phyloP scores from a whole-genome alignment of 495 filamentous ascomycete species.

The Penicillium macrosclerotiorum region DNA sequence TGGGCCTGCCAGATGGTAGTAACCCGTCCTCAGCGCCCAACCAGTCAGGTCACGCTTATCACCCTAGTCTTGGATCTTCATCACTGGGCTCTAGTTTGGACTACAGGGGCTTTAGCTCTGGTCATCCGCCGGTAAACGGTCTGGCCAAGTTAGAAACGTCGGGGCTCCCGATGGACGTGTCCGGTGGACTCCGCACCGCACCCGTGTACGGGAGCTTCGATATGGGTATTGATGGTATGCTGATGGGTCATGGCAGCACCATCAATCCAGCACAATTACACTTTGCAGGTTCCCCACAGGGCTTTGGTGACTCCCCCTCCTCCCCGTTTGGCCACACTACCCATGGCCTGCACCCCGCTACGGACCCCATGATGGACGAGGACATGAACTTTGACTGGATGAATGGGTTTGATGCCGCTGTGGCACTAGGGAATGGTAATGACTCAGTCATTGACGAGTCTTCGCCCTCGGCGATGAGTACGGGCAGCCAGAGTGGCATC shows the following conservation, averaged over 20 bases:
- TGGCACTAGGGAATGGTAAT: slow-evolving; percentile 65
- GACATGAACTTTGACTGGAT: slow-evolving; percentile 85
- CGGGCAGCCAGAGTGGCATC: slow-evolving; percentile 84
- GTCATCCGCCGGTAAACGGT: slow-evolving; percentile 54
- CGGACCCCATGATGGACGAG: slow-evolving; percentile 60
- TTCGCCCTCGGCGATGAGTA: slow-evolving; percentile 92
- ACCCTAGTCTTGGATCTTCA: slow-evolving; percentile 65
- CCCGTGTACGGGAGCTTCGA: slow-evolving; percentile 69
- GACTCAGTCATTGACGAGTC: slow-evolving; percentile 87
- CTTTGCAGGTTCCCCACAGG: slow-evolving; percentile 79
- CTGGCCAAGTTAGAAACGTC: slow-evolving; percentile 85
- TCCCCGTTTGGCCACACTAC: slow-evolving; percentile 72
- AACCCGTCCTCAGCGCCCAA: slow-evolving; percentile 53
- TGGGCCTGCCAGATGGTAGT: slow-evolving; percentile 67
- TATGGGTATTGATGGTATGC: slow-evolving; percentile 72
- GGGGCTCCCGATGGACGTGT: slow-evolving; percentile 59
- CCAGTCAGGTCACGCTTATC: slow-evolving; percentile 54
- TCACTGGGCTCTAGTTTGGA: slow-evolving; percentile 60
- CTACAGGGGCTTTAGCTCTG: slow-evolving; percentile 69
- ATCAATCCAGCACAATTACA: slow-evolving; percentile 97
- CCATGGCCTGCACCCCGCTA: slow-evolving; percentile 51
- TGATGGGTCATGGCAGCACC: slow-evolving; percentile 71
- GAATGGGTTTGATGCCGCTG: slow-evolving; percentile 72
- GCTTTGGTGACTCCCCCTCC: slow-evolving; percentile 61
- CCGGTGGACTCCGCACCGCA: slow-evolving; percentile 72